phyloP scores from a whole-genome alignment of 139 green algal genomes.

The Micromonas commoda region DNA sequence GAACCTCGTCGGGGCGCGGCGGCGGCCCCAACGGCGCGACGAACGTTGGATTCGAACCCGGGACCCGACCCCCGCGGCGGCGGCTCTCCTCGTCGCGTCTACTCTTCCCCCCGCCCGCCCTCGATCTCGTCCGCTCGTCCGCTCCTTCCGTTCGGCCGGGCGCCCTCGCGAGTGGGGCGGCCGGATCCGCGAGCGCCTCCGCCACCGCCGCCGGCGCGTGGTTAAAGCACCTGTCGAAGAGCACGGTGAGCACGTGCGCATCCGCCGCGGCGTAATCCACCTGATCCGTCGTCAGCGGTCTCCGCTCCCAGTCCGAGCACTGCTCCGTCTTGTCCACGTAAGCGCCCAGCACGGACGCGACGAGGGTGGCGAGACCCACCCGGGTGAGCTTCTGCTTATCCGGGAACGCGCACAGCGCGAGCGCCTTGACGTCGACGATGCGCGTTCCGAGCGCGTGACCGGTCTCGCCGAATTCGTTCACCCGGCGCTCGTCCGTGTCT shows the following conservation, averaged over 20 bases:
- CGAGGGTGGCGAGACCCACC: conserved; percentile 12
- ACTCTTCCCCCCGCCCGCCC: too few relatives aligned
- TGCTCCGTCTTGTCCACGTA: conserved; percentile 54
- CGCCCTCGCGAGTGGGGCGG: too few relatives aligned
- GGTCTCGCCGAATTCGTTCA: too few relatives aligned
- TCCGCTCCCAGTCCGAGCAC: conserved; percentile 41
- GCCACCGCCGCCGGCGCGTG: too few relatives aligned
- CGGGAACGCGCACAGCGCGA: conserved; percentile 3
- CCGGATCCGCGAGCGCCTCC: neutral
- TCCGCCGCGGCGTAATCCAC: conserved; percentile 52
- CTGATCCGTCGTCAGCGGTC: conserved; percentile 46
- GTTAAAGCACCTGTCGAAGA: conserved; percentile 17
- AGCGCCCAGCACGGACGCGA: conserved; percentile 14
- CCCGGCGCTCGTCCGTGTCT: too few relatives aligned
- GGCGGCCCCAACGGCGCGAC: too few relatives aligned
- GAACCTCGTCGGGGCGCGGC: too few relatives aligned
- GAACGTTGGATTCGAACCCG: too few relatives aligned
- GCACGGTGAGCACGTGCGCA: neutral
- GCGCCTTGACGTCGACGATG: conserved; percentile 7
- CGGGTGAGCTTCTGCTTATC: neutral
- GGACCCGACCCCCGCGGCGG: too few relatives aligned
- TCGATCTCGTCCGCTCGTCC: too few relatives aligned
- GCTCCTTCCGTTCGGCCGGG: too few relatives aligned
- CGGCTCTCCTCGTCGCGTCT: too few relatives aligned
- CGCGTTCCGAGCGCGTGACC: neutral